phyloP scores from a whole-genome alignment of 192 early-diverging fungal species.

The Geranomyces variabilis region DNA sequence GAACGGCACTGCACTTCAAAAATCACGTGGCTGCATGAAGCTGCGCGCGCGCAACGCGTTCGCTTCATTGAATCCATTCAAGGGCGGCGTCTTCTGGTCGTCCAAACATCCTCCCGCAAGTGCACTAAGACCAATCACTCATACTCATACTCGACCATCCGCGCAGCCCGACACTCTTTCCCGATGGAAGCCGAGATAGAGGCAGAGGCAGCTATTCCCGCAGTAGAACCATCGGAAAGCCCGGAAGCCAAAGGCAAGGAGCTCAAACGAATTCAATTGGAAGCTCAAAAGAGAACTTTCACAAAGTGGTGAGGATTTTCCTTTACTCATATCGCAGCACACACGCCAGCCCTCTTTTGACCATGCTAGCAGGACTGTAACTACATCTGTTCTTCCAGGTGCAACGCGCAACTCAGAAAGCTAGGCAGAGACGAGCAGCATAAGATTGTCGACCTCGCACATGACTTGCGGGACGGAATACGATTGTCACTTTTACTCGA shows the following conservation, averaged over 20 bases:
- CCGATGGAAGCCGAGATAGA: too few relatives aligned
- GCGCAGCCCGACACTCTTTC: too few relatives aligned
- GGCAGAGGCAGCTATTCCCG: too few relatives aligned
- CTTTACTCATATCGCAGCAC: background rate
- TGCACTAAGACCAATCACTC: too few relatives aligned
- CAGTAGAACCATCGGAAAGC: background rate
- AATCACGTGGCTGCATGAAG: too few relatives aligned
- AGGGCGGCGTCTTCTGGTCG: too few relatives aligned
- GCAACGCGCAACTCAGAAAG: constrained; percentile 30
- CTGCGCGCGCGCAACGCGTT: too few relatives aligned
- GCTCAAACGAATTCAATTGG: background rate
- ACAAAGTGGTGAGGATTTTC: constrained; percentile 31
- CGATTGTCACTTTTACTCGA: constrained; percentile 30
- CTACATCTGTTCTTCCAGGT: constrained; percentile 17
- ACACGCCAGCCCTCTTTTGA: background rate
- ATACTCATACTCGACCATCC: too few relatives aligned
- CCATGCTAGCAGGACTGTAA: background rate
- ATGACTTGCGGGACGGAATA: constrained; percentile 40
- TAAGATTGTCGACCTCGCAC: constrained; percentile 26
- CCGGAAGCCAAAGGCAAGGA: constrained; percentile 16
- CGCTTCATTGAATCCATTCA: too few relatives aligned
- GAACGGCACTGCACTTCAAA: too few relatives aligned
- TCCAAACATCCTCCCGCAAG: too few relatives aligned
- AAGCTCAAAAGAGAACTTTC: constrained; percentile 32
- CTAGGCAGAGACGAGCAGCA: background rate